These are phyloP conservation scores for Pichia sp. DNA, from an alignment of 1,139 yeast genomes.

Conservation along the genomic window DNA sequence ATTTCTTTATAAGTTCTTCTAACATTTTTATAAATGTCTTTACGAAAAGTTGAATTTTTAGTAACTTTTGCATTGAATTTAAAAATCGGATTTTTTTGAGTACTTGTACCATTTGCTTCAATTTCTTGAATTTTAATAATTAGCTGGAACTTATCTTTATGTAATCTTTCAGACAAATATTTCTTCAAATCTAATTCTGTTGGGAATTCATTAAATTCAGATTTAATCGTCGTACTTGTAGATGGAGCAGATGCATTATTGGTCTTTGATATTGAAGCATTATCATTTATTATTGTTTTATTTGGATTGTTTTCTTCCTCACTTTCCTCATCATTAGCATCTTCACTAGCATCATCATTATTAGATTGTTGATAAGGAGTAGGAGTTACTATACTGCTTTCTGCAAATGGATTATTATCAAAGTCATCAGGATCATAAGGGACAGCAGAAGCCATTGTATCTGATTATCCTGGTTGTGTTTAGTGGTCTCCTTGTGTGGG, in stretches of 20 bases:
- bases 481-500: not conserved
- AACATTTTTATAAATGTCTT: conserved; percentile 60
- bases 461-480: not conserved
- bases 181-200: conserved; percentile 37
- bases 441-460: conserved; percentile 45
- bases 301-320: not conserved
- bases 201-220: conserved; percentile 26
- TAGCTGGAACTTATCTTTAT: conserved; percentile 26
- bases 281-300: not conserved
- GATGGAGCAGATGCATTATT: conserved; percentile 4
- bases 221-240: conserved; percentile 8
- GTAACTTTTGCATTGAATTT: conserved; percentile 39
- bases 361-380: conserved; percentile 4
- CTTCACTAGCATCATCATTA: not conserved
- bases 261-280: not conserved
- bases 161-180: conserved; percentile 47
- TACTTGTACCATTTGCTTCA: conserved; percentile 38
- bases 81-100: conserved; percentile 41
- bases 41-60: conserved; percentile 67
- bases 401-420: conserved; percentile 59
- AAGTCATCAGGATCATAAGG: conserved; percentile 64
- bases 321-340: not conserved
- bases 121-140: conserved; percentile 38
- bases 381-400: conserved; percentile 23
- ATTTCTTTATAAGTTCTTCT: conserved; percentile 80